Percentiles rank a stretch among this genome's conserved stretches.
Conservation (phyloP, 768 basidiomycete genomes). For the Phaeolepiota aurea region DNA sequence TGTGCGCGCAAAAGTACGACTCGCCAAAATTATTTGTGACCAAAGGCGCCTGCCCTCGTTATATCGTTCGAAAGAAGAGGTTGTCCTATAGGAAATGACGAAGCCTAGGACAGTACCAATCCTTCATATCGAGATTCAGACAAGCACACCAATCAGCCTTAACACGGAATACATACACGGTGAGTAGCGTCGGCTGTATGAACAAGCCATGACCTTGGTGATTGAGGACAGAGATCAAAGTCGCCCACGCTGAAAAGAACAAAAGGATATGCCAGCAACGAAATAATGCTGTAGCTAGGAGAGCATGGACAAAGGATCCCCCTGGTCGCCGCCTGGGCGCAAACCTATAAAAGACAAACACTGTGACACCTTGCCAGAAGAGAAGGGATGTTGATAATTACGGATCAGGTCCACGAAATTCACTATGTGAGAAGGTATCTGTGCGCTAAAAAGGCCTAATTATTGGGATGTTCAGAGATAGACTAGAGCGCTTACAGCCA, state of each 20-base stretch:
- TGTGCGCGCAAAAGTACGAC: slow-evolving; percentile 49
- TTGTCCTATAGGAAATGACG: slow-evolving; percentile 64
- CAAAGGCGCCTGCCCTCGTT: slow-evolving; percentile 65
- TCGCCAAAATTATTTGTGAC: slow-evolving; percentile 57
- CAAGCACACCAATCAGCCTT: background rate
- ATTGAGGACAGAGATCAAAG: slow-evolving; percentile 38
- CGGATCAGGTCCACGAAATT: too few species aligned
- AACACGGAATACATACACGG: slow-evolving; percentile 39
- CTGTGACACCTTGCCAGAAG: too few species aligned
- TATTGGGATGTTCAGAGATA: too few species aligned
- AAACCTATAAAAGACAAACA: too few species aligned
- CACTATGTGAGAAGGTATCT: too few species aligned
- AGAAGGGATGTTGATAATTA: too few species aligned
- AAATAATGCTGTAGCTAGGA: slow-evolving; percentile 36
- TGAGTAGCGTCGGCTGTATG: slow-evolving; percentile 50
- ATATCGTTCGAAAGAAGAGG: slow-evolving; percentile 68
- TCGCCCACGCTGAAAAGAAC: slow-evolving; percentile 58
- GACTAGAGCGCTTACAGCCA: too few species aligned
- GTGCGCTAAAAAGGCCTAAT: too few species aligned
- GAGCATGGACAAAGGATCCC: slow-evolving; percentile 29
- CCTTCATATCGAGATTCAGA: slow-evolving; percentile 9
- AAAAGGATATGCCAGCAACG: slow-evolving; percentile 63
- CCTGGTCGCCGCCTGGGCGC: slow-evolving; percentile 11
- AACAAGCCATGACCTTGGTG: slow-evolving; percentile 27
- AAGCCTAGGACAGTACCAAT: slow-evolving; percentile 68